Conservation (phyloP, 2,329 filamentous ascomycete genomes). For the Lanzia echinophila region DNA sequence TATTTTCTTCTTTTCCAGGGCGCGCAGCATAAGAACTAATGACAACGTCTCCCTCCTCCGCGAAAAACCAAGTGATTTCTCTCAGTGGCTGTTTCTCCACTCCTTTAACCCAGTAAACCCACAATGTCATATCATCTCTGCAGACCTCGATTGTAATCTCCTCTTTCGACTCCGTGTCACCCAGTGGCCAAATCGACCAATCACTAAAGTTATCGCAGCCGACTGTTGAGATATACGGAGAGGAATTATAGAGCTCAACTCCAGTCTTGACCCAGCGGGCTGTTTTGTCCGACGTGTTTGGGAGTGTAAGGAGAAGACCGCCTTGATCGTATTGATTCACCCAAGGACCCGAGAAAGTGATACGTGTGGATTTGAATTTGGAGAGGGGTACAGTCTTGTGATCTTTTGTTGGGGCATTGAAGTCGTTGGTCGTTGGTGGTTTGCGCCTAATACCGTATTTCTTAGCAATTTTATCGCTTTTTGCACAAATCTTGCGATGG, state of each 20-base stretch:
- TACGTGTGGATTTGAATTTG: not conserved
- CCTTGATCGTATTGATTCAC: slow-evolving; percentile 6
- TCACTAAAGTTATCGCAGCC: not conserved
- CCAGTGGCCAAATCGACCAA: slow-evolving; percentile 3
- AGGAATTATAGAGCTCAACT: slow-evolving; percentile 1
- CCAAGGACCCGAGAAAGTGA: slow-evolving; percentile 2
- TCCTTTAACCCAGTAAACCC: slow-evolving; percentile 3
- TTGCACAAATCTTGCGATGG: not conserved
- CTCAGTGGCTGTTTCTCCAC: slow-evolving; percentile 4
- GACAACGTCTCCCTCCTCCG: not conserved
- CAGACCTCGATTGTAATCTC: slow-evolving; percentile 3
- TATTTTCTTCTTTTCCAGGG: not conserved
- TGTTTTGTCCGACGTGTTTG: not conserved
- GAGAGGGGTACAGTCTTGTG: not conserved
- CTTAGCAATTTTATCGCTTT: slow-evolving; percentile 30
- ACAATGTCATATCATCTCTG: not conserved
- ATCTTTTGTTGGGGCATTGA: slow-evolving; percentile 2
- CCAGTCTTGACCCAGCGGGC: slow-evolving; percentile 8
- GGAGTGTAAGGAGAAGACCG: slow-evolving; percentile 4
- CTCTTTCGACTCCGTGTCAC: not conserved
- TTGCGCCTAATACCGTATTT: slow-evolving; percentile 1
- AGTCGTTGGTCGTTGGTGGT: slow-evolving; percentile 4
- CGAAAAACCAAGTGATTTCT: slow-evolving; percentile 6
- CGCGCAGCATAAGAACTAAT: slow-evolving; percentile 1
- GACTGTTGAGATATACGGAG: slow-evolving; percentile 1